Evolutionary conservation across 345 rosid species (phyloP).

Genomic region (Ceriops zippeliana): DNA sequence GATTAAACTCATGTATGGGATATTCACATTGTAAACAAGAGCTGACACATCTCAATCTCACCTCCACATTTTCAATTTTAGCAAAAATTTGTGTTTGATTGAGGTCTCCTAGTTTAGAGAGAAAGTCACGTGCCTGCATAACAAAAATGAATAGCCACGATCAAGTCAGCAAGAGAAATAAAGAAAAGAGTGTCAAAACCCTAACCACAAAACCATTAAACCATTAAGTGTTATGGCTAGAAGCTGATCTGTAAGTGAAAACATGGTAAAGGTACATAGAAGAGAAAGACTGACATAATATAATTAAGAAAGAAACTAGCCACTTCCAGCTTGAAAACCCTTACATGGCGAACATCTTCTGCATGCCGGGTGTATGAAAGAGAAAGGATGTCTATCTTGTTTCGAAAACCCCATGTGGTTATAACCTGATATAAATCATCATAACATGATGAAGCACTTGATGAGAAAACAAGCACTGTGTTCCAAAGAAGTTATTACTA

Average conservation of each 20-base stretch:
- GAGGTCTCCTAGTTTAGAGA: constrained; percentile 49
- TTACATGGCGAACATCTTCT: constrained; percentile 64
- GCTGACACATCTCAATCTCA: constrained; percentile 8
- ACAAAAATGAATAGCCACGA: constrained; percentile 7
- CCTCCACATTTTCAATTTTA: constrained; percentile 69
- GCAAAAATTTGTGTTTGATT: constrained; percentile 61
- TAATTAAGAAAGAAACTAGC: constrained; percentile 3
- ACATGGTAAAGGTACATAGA: background rate
- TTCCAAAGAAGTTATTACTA: background rate
- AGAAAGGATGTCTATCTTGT: constrained; percentile 65
- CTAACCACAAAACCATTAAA: background rate
- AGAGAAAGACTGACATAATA: constrained; percentile 5
- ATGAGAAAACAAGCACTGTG: background rate
- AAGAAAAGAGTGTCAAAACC: constrained; percentile 5
- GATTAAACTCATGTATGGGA: constrained; percentile 5
- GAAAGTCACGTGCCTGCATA: constrained; percentile 57
- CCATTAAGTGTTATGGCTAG: background rate
- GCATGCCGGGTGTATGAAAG: constrained; percentile 60
- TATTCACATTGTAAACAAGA: background rate
- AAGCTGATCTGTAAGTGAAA: background rate
- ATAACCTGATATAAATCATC: constrained; percentile 43
- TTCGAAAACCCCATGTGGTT: constrained; percentile 64
- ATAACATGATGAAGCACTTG: background rate
- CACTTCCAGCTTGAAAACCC: constrained; percentile 15
- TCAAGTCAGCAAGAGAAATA: background rate